Evolutionary conservation across 768 basidiomycete species (phyloP).

Genomic region (Galerina sulciceps): DNA sequence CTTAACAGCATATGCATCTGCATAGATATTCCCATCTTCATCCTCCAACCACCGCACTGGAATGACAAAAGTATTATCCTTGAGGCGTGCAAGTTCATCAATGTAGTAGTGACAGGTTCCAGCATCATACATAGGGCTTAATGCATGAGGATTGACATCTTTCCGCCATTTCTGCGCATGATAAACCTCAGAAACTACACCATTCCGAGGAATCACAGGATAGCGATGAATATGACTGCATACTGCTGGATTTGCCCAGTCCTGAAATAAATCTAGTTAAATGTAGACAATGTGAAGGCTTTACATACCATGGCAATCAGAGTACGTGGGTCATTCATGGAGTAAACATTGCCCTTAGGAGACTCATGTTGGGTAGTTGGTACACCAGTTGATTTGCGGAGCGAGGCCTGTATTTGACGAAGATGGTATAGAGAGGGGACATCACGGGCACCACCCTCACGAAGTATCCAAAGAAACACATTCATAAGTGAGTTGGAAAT

Average conservation of each 20-base stretch:
- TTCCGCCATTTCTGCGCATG: slow-evolving; percentile 32
- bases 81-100: slow-evolving; percentile 17
- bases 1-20: slow-evolving; percentile 15
- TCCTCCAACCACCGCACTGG: slow-evolving; percentile 29
- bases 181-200: slow-evolving; percentile 33
- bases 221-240: slow-evolving; percentile 29
- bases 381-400: slow-evolving; percentile 18
- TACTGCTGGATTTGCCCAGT: slow-evolving; percentile 33
- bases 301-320: slow-evolving; percentile 25
- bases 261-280: slow-evolving; percentile 18
- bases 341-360: slow-evolving; percentile 31
- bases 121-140: slow-evolving; percentile 31
- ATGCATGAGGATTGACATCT: slow-evolving; percentile 21
- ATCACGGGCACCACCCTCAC: slow-evolving; percentile 11
- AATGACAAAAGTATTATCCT: slow-evolving; percentile 17
- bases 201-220: slow-evolving; percentile 27
- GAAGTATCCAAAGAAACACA: slow-evolving; percentile 20
- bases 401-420: slow-evolving; percentile 11
- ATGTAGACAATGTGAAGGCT: not conserved
- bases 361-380: slow-evolving; percentile 23
- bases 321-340: slow-evolving; percentile 29
- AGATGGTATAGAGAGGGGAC: slow-evolving; percentile 16
- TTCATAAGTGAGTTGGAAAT: slow-evolving; percentile 17
- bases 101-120: slow-evolving; percentile 16
- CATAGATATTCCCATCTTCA: slow-evolving; percentile 12